Evolutionary conservation across 257 asterid genomes (phyloP), one percentile per base, ranked within the genome.

Genomic region (Marsdenia floribunda): DNA sequence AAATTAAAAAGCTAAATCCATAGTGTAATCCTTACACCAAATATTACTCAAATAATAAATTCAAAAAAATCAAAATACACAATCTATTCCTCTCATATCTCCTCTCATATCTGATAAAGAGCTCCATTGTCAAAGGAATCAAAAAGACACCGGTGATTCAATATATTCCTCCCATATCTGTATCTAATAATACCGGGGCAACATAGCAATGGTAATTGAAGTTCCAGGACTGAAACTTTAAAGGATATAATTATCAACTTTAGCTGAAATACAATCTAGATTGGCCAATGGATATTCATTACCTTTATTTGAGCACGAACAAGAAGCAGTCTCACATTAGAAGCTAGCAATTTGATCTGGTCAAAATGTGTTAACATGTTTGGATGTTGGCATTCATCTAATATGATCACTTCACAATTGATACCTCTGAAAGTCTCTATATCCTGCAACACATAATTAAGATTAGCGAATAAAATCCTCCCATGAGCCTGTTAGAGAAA

Each of bases 271-370:
- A 53, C 47, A 15, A 42, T 53, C 58, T 5, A 55, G 35, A 72
- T 7, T 16, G 63, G 38, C 33, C 33, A 29, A 29, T 29, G 55
- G 68, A 40, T 29, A 37, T 24, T 40, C 37, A 58, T 15, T 73
- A 83, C 86, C 84, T 80, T 69, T 26, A 77, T 49, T 42, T 72
- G 78, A 59, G 54, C 57, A 33, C 74, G 33, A 35, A 71, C 60
- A 71, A 83, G 69, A 60, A 83, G 82, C 65, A 83, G 33, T 40
- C 75, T 77, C 86, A 79, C 77, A 19, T 73, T 75, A 71, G 84
- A 77, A 24, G 71, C 53, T 60, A 83, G 75, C 46, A 65, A 38
- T 72, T 73, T 83, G n/a, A 80, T 40, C 60, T 58, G 74, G 37
- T 75, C 70, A 53, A 61, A 64, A 60, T 59, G 75, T 19, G 6